Conservation (phyloP, 2,329 filamentous ascomycete species). For the Decorospora gaudefroyi region DNA sequence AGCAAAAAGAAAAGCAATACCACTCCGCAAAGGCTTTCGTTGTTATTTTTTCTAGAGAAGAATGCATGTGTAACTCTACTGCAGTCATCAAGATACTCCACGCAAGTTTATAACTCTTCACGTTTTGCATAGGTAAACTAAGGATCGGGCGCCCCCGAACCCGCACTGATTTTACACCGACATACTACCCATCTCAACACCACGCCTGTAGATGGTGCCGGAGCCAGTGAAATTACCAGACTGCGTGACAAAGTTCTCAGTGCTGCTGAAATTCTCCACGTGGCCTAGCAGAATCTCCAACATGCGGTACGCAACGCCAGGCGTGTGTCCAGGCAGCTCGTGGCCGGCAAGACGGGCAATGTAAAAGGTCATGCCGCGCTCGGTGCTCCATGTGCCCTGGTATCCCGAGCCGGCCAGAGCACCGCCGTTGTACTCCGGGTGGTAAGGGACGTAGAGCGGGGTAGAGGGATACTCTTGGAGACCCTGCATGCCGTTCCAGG, state of each 20-base stretch:
- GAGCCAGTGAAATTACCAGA: conserved; percentile 40
- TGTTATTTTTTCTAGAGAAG: too few relatives aligned
- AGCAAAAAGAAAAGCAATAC: too few relatives aligned
- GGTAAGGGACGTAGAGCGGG: conserved; percentile 53
- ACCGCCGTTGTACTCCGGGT: conserved; percentile 50
- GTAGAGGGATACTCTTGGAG: conserved; percentile 51
- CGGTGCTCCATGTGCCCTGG: conserved; percentile 49
- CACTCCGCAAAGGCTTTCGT: too few relatives aligned
- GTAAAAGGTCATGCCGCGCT: conserved; percentile 55
- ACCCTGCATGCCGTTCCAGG: conserved; percentile 57
- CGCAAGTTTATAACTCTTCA: too few relatives aligned
- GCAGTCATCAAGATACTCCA: too few relatives aligned
- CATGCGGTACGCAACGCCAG: conserved; percentile 50
- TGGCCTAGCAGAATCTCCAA: conserved; percentile 51
- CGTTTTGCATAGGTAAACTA: too few relatives aligned
- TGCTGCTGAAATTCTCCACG: conserved; percentile 45
- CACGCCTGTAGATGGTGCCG: conserved; percentile 34
- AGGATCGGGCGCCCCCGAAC: too few relatives aligned
- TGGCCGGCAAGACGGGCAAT: conserved; percentile 50
- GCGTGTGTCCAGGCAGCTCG: conserved; percentile 51
- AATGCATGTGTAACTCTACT: too few relatives aligned
- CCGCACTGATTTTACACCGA: too few relatives aligned
- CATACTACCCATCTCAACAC: too few relatives aligned
- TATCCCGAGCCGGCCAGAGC: conserved; percentile 49
- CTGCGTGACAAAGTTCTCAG: conserved; percentile 44